Percentiles rank a stretch among this genome's conserved stretches.
Conservation (phyloP, 192 early-diverging fungal genomes). For the Linnemannia schmuckeri region DNA sequence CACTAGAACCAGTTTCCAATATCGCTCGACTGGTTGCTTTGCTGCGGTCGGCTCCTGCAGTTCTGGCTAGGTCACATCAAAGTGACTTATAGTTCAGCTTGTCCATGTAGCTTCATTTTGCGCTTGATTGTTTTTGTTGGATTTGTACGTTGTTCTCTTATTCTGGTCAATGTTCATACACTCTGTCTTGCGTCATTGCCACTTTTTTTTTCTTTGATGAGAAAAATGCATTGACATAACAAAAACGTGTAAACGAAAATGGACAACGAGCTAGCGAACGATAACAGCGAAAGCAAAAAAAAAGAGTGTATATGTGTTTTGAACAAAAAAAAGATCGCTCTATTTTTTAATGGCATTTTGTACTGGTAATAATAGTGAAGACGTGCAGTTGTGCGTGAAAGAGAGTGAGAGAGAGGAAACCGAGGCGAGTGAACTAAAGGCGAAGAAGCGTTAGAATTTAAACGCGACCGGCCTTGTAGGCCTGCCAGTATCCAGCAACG, state of each 20-base stretch:
- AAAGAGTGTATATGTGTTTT: not conserved
- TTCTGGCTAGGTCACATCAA: too few relatives aligned
- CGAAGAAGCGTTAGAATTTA: slow-evolving; percentile 23
- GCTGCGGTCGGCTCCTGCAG: too few relatives aligned
- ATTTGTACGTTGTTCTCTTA: too few relatives aligned
- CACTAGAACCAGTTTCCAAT: too few relatives aligned
- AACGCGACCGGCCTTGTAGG: slow-evolving; percentile 55
- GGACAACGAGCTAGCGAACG: too few relatives aligned
- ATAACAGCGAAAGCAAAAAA: not conserved
- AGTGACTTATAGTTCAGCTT: too few relatives aligned
- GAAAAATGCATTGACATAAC: not conserved
- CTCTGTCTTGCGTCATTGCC: too few relatives aligned
- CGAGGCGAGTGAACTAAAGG: not conserved
- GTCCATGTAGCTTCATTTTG: too few relatives aligned
- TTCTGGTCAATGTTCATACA: too few relatives aligned
- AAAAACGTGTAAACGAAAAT: not conserved
- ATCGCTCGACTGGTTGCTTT: too few relatives aligned
- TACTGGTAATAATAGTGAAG: not conserved
- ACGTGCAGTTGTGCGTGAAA: not conserved
- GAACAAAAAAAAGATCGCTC: slow-evolving; percentile 8
- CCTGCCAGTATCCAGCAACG: slow-evolving; percentile 59
- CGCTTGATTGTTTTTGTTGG: too few relatives aligned
- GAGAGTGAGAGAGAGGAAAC: not conserved
- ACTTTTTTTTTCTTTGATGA: too few relatives aligned
- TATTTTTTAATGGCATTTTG: slow-evolving; percentile 5